Conservation (phyloP, 2,329 filamentous ascomycete species). For the Neofusicoccum parvum region DNA sequence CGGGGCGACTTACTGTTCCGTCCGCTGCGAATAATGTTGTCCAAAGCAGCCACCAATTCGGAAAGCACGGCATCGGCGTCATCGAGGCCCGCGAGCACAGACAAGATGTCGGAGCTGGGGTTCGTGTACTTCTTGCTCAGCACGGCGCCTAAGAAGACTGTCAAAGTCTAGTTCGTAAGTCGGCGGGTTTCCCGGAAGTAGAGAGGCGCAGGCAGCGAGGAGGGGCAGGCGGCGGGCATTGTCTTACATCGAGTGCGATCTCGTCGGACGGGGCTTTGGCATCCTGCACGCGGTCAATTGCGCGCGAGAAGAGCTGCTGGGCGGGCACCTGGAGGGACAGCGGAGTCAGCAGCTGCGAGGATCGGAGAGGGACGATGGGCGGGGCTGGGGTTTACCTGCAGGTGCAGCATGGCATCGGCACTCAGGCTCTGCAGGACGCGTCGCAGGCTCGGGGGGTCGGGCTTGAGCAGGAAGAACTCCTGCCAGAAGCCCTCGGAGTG, state of each 20-base stretch:
- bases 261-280: conserved; percentile 64
- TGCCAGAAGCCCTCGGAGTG: conserved; percentile 91
- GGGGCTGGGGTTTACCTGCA: conserved; percentile 58
- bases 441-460: conserved; percentile 71
- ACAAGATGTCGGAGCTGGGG: conserved; percentile 91
- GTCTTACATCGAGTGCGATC: conserved; percentile 81
- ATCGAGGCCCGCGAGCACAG: conserved; percentile 84
- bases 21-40: conserved; percentile 79
- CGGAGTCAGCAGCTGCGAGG: conserved; percentile 2
- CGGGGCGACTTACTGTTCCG: conserved; percentile 65
- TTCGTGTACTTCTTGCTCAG: conserved; percentile 92
- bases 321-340: conserved; percentile 58
- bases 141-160: conserved; percentile 79
- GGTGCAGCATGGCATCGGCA: conserved; percentile 73
- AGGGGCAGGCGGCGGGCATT: neutral
- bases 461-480: conserved; percentile 89
- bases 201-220: neutral
- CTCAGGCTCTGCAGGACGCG: conserved; percentile 69
- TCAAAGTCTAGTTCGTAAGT: conserved; percentile 73
- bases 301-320: conserved; percentile 74
- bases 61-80: conserved; percentile 84
- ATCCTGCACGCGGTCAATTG: conserved; percentile 69
- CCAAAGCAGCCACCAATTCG: conserved; percentile 82
- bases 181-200: conserved; percentile 27
- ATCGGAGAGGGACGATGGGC: neutral